phyloP scores from a whole-genome alignment of 192 early-diverging fungal genomes.

The Paraglomus occultum region DNA sequence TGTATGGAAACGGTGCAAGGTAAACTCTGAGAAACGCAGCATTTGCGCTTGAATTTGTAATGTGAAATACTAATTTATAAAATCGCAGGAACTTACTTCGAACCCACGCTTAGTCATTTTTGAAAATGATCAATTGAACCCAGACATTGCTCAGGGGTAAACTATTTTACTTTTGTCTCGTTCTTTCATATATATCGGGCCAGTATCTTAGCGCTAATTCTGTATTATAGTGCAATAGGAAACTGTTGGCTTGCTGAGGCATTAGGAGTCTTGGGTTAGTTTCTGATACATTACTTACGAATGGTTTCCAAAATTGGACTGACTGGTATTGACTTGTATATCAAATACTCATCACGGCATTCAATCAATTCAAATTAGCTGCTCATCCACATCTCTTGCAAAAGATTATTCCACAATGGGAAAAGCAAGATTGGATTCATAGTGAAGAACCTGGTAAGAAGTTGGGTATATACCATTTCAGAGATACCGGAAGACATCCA shows the following conservation, averaged over 20 bases:
- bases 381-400: conserved; percentile 25
- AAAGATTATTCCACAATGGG: conserved; percentile 26
- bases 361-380: neutral
- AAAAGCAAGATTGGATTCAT: conserved; percentile 30
- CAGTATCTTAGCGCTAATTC: neutral
- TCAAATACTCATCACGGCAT: too few relatives aligned
- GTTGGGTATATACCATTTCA: conserved; percentile 15
- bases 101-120: conserved; percentile 15
- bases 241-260: conserved; percentile 32
- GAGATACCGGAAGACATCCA: conserved; percentile 30
- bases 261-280: conserved; percentile 21
- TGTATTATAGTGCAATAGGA: conserved; percentile 26
- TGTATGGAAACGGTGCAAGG: conserved; percentile 25
- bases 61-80: neutral
- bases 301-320: too few relatives aligned
- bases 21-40: neutral
- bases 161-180: neutral
- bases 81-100: conserved; percentile 7
- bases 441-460: conserved; percentile 25
- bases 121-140: conserved; percentile 7
- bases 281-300: too few relatives aligned
- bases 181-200: too few relatives aligned
- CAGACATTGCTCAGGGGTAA: conserved; percentile 18
- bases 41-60: conserved; percentile 4
- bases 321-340: too few relatives aligned